Conservation (phyloP, 2,329 filamentous ascomycete species). For the Parastagonospora nodorum region DNA sequence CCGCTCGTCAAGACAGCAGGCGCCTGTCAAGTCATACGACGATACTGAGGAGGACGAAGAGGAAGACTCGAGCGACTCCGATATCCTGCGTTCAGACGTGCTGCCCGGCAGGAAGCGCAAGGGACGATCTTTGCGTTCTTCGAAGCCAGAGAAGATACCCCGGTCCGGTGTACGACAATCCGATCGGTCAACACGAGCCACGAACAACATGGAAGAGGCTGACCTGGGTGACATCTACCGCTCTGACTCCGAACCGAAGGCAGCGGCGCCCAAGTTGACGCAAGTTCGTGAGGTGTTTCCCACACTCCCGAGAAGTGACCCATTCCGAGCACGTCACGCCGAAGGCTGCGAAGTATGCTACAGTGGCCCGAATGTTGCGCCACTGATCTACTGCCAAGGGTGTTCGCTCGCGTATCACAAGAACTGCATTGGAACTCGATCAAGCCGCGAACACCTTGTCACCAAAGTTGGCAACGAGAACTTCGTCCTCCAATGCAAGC, state of each 20-base stretch:
- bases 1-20: slow-evolving; percentile 32
- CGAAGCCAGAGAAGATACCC: slow-evolving; percentile 21
- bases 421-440: slow-evolving; percentile 75
- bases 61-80: slow-evolving; percentile 35
- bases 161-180: slow-evolving; percentile 49
- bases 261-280: slow-evolving; percentile 58
- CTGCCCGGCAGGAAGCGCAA: slow-evolving; percentile 47
- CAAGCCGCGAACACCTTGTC: slow-evolving; percentile 79
- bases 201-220: slow-evolving; percentile 59
- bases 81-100: slow-evolving; percentile 51
- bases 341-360: slow-evolving; percentile 75
- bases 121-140: slow-evolving; percentile 18
- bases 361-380: slow-evolving; percentile 64
- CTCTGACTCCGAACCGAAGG: slow-evolving; percentile 48
- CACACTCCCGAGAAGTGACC: slow-evolving; percentile 62
- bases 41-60: slow-evolving; percentile 39
- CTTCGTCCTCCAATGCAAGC: slow-evolving; percentile 89
- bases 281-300: slow-evolving; percentile 75
- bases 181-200: slow-evolving; percentile 52
- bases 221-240: slow-evolving; percentile 64
- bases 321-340: slow-evolving; percentile 73
- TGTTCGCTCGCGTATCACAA: slow-evolving; percentile 86
- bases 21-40: slow-evolving; percentile 13
- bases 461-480: slow-evolving; percentile 79
- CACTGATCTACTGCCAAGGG: slow-evolving; percentile 86